A percentile compares a stretch with the other conserved stretches of the same genome.
Conservation (phyloP, 2,329 filamentous ascomycete genomes). For the Sporothrix euskadiensis region DNA sequence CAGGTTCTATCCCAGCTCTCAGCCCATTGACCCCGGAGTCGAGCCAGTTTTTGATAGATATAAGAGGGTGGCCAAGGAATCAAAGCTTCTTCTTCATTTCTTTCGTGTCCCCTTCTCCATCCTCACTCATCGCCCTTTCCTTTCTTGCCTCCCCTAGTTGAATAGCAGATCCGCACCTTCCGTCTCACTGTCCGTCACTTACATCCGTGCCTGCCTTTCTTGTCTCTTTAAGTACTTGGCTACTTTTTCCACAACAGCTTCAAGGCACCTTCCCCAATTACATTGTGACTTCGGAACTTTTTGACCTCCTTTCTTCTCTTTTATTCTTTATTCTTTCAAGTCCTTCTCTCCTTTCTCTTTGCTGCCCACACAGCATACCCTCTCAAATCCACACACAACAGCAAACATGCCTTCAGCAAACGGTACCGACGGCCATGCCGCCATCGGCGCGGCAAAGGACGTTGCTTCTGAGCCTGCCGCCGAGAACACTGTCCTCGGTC, state of each 20-base stretch:
- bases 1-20: not conserved
- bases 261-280: not conserved
- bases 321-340: not conserved
- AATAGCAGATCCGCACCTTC: not conserved
- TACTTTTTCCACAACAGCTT: conserved; percentile 3
- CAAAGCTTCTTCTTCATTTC: not conserved
- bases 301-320: not conserved
- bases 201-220: conserved; percentile 8
- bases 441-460: not conserved
- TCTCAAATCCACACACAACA: no score
- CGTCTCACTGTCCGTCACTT: not conserved
- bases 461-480: conserved; percentile 35
- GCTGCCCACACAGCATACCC: not conserved
- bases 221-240: not conserved
- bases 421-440: not conserved
- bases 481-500: conserved; percentile 39
- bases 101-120: not conserved
- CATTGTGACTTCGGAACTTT: not conserved
- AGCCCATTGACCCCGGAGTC: not conserved
- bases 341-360: not conserved
- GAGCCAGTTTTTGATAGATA: not conserved
- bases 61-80: conserved; percentile 1
- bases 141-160: not conserved
- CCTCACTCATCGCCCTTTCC: not conserved
- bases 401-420: conserved; percentile 8